Percentiles rank a stretch among this genome's conserved stretches.
phyloP scores from a whole-genome alignment of 768 basidiomycete species.

The Lenzites betulinus region DNA sequence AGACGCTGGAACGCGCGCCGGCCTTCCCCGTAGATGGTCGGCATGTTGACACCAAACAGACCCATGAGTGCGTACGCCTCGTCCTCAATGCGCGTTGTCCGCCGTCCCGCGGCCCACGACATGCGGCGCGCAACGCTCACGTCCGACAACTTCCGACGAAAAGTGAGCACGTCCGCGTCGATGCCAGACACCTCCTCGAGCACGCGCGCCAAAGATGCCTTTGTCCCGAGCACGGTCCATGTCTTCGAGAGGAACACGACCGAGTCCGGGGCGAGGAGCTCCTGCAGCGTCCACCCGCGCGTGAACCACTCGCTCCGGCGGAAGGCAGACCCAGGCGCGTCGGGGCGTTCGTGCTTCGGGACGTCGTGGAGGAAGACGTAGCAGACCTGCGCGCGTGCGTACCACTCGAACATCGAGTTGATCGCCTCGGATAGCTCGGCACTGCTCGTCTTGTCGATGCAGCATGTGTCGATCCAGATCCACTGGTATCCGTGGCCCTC shows the following conservation, averaged over 20 bases:
- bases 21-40: constrained; percentile 18
- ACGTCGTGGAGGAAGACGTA: constrained; percentile 5
- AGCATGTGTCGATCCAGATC: constrained; percentile 9
- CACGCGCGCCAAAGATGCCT: constrained; percentile 10
- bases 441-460: constrained; percentile 2
- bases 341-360: background rate
- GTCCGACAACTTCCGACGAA: constrained; percentile 8
- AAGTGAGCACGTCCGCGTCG: constrained; percentile 16
- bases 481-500: constrained; percentile 18
- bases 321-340: background rate
- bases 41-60: constrained; percentile 18
- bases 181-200: constrained; percentile 16
- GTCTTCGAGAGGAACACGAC: constrained; percentile 10
- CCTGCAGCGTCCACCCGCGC: constrained; percentile 2
- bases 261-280: constrained; percentile 10
- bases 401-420: background rate
- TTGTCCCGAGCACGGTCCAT: constrained; percentile 15
- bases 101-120: constrained; percentile 18
- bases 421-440: constrained; percentile 1
- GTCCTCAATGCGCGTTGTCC: constrained; percentile 19
- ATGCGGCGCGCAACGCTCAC: constrained; percentile 22
- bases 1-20: constrained; percentile 13
- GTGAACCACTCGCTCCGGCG: constrained; percentile 1
- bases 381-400: constrained; percentile 1
- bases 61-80: constrained; percentile 21